Base-by-base conservation (phyloP, 306 rosid species). In the Alnus rubra region DNA sequence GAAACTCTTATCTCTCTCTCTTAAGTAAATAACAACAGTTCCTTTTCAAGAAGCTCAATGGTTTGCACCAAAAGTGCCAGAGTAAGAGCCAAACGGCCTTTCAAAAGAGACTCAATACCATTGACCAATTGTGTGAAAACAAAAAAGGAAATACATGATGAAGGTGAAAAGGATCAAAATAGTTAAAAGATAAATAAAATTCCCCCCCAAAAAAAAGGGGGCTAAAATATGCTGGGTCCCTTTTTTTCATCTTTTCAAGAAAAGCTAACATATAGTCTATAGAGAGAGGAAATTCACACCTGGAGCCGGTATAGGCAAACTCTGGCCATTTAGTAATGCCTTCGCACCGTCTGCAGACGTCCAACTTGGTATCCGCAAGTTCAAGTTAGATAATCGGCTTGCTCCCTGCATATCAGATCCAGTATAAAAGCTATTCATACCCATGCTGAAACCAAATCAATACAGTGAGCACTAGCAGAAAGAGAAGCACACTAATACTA, bases 291-390 rank as follows among this genome's bases (percentile, higher is more conserved):
- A 18, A 67, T n/a, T 51, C 83, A 55, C 23, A 92, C 97, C 95
- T 76, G 95, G 93, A 84, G 83, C 44, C 53, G 97, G 80, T 23
- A 82, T 49, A 51, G 87, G 18, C 53, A 91, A 63, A 70, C 76
- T 72, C 64, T 79, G 71, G 56, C 69, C 76, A 82, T 92, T 95
- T 68, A 92, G 68, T 67, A 65, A 52, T 35, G 74, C 92, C 73
- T 81, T 84, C 23, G 94, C 89, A 70, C 84, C 90, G 74, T 69
- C 52, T 5, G 51, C 4, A 52, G 9, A 31, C 11, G 96, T 92
- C 98, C 98, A 95, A 54, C 86, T 81, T 9, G 98, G 98, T 4
- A 92, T 7, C 59, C 98, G 91, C 49, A 95, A 69, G 68, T 92
- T 92, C 79, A 94, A 79, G 47, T 85, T 83, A 39, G 96, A 92